Percentiles rank a stretch among this genome's conserved stretches.
Conservation (phyloP, 2,329 filamentous ascomycete genomes). For the Boeremia exigua region DNA sequence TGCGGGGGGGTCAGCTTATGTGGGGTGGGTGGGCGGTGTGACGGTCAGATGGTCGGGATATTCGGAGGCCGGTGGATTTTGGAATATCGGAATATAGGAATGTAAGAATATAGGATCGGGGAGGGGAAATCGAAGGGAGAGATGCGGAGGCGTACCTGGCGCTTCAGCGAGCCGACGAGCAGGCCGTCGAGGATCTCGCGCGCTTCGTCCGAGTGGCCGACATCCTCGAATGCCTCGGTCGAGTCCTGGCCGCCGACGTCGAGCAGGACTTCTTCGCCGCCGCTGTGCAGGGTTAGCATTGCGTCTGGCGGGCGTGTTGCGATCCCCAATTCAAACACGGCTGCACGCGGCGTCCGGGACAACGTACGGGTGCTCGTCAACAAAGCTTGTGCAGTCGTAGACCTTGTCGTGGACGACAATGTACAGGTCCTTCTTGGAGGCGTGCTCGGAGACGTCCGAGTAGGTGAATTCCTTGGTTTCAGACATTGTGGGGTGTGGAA, state of each 20-base stretch:
- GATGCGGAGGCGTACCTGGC: conserved; percentile 36
- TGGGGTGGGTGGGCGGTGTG: not conserved
- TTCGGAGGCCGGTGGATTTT: not conserved
- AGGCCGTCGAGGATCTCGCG: conserved; percentile 80
- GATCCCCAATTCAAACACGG: too few relatives aligned
- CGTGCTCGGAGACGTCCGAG: conserved; percentile 50
- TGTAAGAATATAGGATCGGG: too few relatives aligned
- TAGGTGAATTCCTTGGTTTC: conserved; percentile 48
- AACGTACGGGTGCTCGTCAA: conserved; percentile 93
- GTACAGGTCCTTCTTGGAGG: conserved; percentile 85
- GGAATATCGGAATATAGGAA: not conserved
- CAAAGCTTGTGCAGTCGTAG: conserved; percentile 86
- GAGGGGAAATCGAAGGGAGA: too few relatives aligned
- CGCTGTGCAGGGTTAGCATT: conserved; percentile 60
- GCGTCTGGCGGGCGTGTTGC: too few relatives aligned
- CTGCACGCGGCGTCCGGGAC: too few relatives aligned
- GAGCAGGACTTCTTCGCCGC: conserved; percentile 96
- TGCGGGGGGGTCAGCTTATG: conserved; percentile 16
- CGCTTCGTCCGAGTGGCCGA: conserved; percentile 98
- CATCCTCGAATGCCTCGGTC: conserved; percentile 98
- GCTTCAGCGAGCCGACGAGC: conserved; percentile 47
- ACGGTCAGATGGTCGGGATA: conserved; percentile 6
- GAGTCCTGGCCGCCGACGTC: conserved; percentile 95
- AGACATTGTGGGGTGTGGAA: conserved; percentile 37
- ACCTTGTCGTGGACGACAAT: conserved; percentile 95